A percentile compares a stretch with the other conserved stretches of the same genome.
These are phyloP conservation scores for Amaranthus hypochondriacus DNA, from an alignment of 148 eudicot species.

Conservation along the genomic window DNA sequence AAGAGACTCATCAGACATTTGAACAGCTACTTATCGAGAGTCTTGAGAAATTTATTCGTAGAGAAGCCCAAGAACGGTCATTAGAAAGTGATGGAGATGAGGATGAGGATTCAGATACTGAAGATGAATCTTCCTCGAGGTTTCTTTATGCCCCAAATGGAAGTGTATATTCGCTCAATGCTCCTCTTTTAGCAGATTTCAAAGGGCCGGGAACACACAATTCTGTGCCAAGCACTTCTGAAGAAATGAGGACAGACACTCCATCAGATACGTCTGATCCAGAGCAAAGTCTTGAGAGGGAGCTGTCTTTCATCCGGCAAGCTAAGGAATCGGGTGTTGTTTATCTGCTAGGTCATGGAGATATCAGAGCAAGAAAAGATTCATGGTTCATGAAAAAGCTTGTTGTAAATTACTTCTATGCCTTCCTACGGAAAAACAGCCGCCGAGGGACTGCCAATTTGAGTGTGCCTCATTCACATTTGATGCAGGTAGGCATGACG, in stretches of 20 bases:
- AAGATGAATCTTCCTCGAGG: conserved; percentile 49
- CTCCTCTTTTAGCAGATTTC: conserved; percentile 65
- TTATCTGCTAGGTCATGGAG: conserved; percentile 97
- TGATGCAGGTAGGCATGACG: conserved; percentile 96
- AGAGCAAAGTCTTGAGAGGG: conserved; percentile 82
- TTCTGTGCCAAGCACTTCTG: conserved; percentile 55
- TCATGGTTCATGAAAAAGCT: conserved; percentile 94
- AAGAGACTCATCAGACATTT: conserved; percentile 77
- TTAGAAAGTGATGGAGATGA: conserved; percentile 71
- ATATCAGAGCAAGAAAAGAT: conserved; percentile 88
- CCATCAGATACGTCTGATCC: conserved; percentile 41
- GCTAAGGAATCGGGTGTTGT: conserved; percentile 93
- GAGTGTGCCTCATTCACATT: conserved; percentile 86
- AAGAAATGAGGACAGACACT: conserved; percentile 33
- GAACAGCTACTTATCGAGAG: conserved; percentile 83
- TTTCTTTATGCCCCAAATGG: conserved; percentile 69
- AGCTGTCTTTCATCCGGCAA: conserved; percentile 70
- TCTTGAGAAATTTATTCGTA: conserved; percentile 81
- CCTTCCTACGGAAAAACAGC: conserved; percentile 87
- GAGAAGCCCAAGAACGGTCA: conserved; percentile 86
- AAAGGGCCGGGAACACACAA: conserved; percentile 31
- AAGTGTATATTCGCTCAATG: conserved; percentile 70
- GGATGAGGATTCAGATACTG: conserved; percentile 52
- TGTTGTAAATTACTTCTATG: conserved; percentile 86
- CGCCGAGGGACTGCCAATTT: conserved; percentile 82